Base-by-base conservation (phyloP, 2,329 filamentous ascomycete species). In the Pseudogymnoascus sp. region DNA sequence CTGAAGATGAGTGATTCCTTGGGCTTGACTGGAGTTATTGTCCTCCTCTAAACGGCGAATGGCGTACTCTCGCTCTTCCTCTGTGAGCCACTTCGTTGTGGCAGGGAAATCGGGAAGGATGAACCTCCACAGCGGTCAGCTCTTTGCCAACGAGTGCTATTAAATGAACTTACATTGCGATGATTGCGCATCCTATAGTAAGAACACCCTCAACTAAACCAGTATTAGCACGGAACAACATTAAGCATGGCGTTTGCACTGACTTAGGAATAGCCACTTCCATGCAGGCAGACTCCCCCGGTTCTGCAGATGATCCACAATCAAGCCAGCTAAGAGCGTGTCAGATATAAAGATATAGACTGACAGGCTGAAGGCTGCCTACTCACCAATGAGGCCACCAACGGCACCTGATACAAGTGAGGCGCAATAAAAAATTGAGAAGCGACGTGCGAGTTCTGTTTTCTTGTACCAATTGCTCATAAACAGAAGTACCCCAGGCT, bases 381-480 rank as follows among this genome's bases (percentile, higher is more conserved):
- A 52, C 43, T 52, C 16, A 52, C 45, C 45, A 19, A 52, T 52
- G 26, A 79, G 67, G 5, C 77, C 76, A 3, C 76, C 76, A 61
- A 80, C 80, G 0, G 78, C 79, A 16, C 80, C 79, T 0, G 74
- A 81, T 3, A 82, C 74, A 5, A 83, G 78, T 0, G 80, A 80
- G 1, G 80, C 81, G 0, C 80, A 81, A 65, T 81, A 82, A 69
- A 81, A 83, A 16, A 83, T 73, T 31, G 77, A 79, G 64, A 83
- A 83, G 1, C 81, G 76, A 67, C 81, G 83, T 8, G 78, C 78
- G 66, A 79, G 76, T 66, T 81, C 79, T 6, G 76, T 70, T 35
- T 75, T 77, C 69, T 80, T 81, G 68, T 83, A 83, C 80, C 80
- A 83, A 0, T 77, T 80, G 1, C 77, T 80, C 8, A 84, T 72